Conservation (phyloP, 495 filamentous ascomycete species). For the Xylaria curta region DNA sequence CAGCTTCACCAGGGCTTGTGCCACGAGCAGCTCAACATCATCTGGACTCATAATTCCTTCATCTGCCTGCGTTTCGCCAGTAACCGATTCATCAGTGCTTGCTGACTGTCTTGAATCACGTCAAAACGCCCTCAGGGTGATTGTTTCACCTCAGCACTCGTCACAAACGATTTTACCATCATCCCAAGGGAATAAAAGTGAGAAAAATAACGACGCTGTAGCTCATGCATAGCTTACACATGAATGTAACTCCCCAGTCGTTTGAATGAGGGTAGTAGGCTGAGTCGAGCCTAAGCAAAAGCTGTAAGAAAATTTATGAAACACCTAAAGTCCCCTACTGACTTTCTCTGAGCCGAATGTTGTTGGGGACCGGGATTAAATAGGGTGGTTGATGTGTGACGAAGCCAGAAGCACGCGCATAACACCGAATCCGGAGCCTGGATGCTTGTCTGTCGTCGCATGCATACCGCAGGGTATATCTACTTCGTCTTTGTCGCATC, state of each 20-base stretch:
- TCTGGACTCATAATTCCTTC: neutral
- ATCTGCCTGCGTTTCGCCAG: neutral
- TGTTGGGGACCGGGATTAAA: conserved; percentile 3
- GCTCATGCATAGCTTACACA: neutral
- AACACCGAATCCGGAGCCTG: neutral
- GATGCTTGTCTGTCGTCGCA: neutral
- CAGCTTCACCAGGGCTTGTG: neutral
- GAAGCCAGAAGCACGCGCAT: conserved; percentile 3
- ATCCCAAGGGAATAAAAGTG: neutral
- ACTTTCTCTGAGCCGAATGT: neutral
- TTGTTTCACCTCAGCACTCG: neutral
- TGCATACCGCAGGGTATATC: neutral
- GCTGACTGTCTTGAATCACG: neutral
- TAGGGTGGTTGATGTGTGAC: conserved; percentile 15
- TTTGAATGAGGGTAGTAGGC: neutral
- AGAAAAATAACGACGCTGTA: neutral
- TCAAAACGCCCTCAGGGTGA: neutral
- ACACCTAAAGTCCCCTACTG: neutral
- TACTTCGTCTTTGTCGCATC: neutral
- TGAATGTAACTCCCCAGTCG: neutral
- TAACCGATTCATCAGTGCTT: neutral
- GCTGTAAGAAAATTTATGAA: neutral
- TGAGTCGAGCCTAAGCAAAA: neutral
- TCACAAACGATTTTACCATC: neutral
- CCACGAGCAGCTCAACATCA: neutral